Evolutionary conservation across 2,329 filamentous ascomycete genomes (phyloP).

Genomic region (Lasiodiplodia citricola): DNA sequence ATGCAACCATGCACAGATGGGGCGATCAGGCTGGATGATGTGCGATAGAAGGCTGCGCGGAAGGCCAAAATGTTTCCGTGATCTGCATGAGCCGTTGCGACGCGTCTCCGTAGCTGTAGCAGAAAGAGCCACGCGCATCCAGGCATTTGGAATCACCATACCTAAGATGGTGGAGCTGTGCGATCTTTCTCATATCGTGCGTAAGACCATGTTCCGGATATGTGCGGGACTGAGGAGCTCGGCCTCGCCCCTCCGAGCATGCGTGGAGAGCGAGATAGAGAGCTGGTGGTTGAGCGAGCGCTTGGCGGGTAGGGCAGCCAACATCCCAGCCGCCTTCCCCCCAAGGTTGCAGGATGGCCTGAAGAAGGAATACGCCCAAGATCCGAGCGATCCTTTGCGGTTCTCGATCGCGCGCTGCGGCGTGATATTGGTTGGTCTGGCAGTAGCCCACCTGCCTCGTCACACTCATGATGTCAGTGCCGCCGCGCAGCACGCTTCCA

Average conservation of each 20-base stretch:
- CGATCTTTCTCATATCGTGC: constrained; percentile 8
- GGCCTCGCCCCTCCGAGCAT: neutral
- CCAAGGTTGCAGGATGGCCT: constrained; percentile 5
- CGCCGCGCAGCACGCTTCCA: constrained; percentile 6
- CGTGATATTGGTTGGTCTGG: constrained; percentile 4
- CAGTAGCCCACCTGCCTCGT: neutral
- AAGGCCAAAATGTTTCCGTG: constrained; percentile 18
- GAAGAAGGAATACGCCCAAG: constrained; percentile 12
- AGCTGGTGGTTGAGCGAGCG: neutral
- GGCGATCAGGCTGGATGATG: neutral
- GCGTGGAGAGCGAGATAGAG: constrained; percentile 1
- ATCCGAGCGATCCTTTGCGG: constrained; percentile 11
- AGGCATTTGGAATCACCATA: constrained; percentile 12
- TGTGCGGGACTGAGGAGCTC: neutral
- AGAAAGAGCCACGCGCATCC: constrained; percentile 4
- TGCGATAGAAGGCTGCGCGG: constrained; percentile 9
- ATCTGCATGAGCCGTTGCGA: constrained; percentile 19
- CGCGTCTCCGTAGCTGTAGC: constrained; percentile 10
- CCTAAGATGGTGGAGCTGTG: neutral
- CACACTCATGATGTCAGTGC: constrained; percentile 14
- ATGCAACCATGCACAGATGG: constrained; percentile 6
- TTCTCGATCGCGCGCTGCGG: neutral
- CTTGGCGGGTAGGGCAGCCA: constrained; percentile 11
- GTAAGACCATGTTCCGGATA: neutral
- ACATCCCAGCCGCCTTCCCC: neutral